Conservation (phyloP, 768 basidiomycete genomes). For the Holtermanniella nyarrowii region DNA sequence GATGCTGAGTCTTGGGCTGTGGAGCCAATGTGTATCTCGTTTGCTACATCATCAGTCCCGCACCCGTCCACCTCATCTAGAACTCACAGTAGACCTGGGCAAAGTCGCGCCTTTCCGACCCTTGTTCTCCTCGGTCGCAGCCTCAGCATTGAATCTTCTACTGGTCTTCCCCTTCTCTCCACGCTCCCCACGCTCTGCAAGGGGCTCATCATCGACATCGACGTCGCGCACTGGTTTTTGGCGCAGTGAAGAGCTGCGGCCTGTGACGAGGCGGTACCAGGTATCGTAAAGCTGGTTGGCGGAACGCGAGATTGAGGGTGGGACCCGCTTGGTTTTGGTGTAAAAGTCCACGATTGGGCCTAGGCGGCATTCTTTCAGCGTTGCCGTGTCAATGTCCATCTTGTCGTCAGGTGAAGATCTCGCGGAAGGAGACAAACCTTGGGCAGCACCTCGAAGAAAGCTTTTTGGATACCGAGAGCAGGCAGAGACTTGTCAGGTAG, state of each 20-base stretch:
- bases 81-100: slow-evolving; percentile 19
- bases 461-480: slow-evolving; percentile 87
- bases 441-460: slow-evolving; percentile 69
- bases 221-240: not conserved
- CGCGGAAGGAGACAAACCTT: slow-evolving; percentile 42
- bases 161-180: slow-evolving; percentile 3
- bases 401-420: slow-evolving; percentile 10
- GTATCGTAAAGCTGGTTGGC: not conserved
- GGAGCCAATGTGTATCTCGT: slow-evolving; percentile 31
- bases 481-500: slow-evolving; percentile 85
- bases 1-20: slow-evolving; percentile 16
- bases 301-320: slow-evolving; percentile 51
- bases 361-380: slow-evolving; percentile 80
- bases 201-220: not conserved
- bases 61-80: too few relatives aligned
- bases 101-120: slow-evolving; percentile 26
- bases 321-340: slow-evolving; percentile 85
- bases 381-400: slow-evolving; percentile 84
- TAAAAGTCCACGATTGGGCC: slow-evolving; percentile 90
- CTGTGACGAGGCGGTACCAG: not conserved
- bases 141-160: slow-evolving; percentile 22
- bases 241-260: not conserved
- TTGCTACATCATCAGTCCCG: too few relatives aligned
- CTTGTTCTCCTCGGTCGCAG: slow-evolving; percentile 24
- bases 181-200: slow-evolving; percentile 2